Conservation (phyloP, 495 filamentous ascomycete species). For the Trypethelium eluteriae region DNA sequence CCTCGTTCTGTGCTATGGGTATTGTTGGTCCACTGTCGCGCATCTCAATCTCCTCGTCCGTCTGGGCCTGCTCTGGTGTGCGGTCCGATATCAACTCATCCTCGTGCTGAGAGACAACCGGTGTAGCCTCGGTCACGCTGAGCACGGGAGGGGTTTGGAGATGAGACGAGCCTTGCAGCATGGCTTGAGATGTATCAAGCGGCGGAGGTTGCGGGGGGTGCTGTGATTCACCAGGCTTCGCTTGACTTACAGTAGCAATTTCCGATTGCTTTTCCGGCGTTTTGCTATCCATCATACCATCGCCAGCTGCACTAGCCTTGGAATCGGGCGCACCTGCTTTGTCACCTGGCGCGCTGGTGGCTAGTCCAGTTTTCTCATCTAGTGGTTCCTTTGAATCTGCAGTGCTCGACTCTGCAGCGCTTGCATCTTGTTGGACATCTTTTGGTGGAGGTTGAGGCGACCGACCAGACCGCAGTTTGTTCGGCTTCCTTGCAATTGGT, state of each 20-base stretch:
- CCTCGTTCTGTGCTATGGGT: constrained; percentile 33
- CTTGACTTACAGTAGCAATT: neutral
- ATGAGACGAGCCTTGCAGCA: neutral
- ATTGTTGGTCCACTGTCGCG: constrained; percentile 38
- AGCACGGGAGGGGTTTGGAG: constrained; percentile 17
- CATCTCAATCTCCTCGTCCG: constrained; percentile 58
- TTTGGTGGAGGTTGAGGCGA: constrained; percentile 47
- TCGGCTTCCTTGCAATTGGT: constrained; percentile 43
- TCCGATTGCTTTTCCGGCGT: constrained; percentile 16
- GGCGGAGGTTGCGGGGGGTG: constrained; percentile 26
- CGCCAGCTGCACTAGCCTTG: constrained; percentile 19
- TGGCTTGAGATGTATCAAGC: constrained; percentile 20
- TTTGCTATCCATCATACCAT: constrained; percentile 22
- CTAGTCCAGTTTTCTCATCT: constrained; percentile 45
- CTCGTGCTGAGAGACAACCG: constrained; percentile 32
- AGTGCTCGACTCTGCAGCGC: constrained; percentile 46
- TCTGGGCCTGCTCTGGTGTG: constrained; percentile 39
- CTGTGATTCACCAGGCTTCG: constrained; percentile 8
- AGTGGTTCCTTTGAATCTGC: constrained; percentile 50
- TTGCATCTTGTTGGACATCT: constrained; percentile 45
- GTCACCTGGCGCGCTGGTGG: constrained; percentile 27
- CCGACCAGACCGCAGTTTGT: constrained; percentile 52
- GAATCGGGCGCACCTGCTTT: constrained; percentile 21
- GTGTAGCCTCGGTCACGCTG: constrained; percentile 34
- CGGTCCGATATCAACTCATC: constrained; percentile 39